Evolutionary conservation across 192 early-diverging fungal genomes (phyloP).

Genomic region (Dimargaris cristalligena): DNA sequence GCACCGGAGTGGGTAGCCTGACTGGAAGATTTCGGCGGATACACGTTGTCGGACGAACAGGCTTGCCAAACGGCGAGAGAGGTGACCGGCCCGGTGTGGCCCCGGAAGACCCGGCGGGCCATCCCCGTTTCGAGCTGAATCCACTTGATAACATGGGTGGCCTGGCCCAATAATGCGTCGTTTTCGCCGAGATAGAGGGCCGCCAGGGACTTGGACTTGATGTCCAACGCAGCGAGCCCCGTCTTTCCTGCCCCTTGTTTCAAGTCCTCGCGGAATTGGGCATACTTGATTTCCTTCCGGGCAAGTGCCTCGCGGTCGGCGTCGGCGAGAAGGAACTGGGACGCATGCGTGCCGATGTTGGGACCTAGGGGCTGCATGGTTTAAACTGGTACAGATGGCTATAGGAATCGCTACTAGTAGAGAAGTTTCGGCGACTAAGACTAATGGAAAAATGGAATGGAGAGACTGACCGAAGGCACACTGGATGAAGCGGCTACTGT

Average conservation of each 20-base stretch:
- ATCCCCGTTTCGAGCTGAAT: slow-evolving; percentile 1
- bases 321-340: slow-evolving; percentile 9
- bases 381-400: too few relatives aligned
- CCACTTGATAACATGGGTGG: slow-evolving; percentile 1
- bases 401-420: too few relatives aligned
- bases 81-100: slow-evolving; percentile 5
- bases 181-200: background rate
- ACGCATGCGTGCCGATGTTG: slow-evolving; percentile 9
- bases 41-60: too few relatives aligned
- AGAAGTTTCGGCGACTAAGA: too few relatives aligned
- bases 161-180: slow-evolving; percentile 3
- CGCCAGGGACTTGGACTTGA: slow-evolving; percentile 6
- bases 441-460: too few relatives aligned
- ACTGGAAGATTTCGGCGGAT: background rate
- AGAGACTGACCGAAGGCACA: too few relatives aligned
- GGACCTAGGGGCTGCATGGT: slow-evolving; percentile 8
- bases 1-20: background rate
- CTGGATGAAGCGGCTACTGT: too few relatives aligned
- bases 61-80: background rate
- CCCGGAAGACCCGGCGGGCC: background rate
- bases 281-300: slow-evolving; percentile 3
- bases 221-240: background rate
- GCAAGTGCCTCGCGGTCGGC: slow-evolving; percentile 4
- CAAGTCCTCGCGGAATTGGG: slow-evolving; percentile 1
- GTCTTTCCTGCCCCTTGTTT: background rate